Base-by-base conservation (phyloP, 2,329 filamentous ascomycete species). In the Geosmithia morbida region DNA sequence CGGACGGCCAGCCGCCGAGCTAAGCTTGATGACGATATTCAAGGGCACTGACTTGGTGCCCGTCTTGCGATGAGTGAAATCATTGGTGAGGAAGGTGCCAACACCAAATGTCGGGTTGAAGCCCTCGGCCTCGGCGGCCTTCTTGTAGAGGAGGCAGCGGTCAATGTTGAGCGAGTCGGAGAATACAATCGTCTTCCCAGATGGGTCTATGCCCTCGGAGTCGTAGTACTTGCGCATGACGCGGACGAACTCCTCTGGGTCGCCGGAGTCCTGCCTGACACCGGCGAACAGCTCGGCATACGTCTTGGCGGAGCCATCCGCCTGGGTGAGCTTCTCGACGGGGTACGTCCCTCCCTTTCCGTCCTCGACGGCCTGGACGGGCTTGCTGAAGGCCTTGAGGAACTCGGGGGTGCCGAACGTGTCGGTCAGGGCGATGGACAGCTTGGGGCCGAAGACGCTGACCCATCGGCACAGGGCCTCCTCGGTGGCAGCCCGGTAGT, bases 11-110 rank as follows among this genome's bases (percentile, higher is more conserved):
- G 72, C 78, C 0, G 88, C 92, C 10, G 86, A 88, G 51, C 86
- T 87, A 51, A 98, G 75, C 68, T 98, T 98, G 67, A 98, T 96
- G 55, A 98, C 92, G 57, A 98, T 98, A 58, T 98, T 98, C 48
- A 98, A 69, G 0, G 92, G 92, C 16, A 81, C 79, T 1, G 89
- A 96, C 66, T 96, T 97, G 55, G 80, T 79, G 40, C 82, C 81
- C 1, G 81, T 85, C 37, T 72, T 79, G 51, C 75, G 68, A 53
- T 84, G 78, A n/a, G 68, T 69, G 61, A 92, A 98, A 63, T 98
- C 92, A 59, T 98, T 96, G 3, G 92, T 98, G 56, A 98, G 74
- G 65, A 87, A 97, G 0, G 92, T 98, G 4, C 92, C 92, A 1
- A 98, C 85, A 51, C 92, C 92, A 66, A 98, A 98, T 0, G 84